Evolutionary conservation across 1,139 yeast species (phyloP), one percentile per base, ranked within the genome.

Genomic region (Trichomonascaceae sp.): DNA sequence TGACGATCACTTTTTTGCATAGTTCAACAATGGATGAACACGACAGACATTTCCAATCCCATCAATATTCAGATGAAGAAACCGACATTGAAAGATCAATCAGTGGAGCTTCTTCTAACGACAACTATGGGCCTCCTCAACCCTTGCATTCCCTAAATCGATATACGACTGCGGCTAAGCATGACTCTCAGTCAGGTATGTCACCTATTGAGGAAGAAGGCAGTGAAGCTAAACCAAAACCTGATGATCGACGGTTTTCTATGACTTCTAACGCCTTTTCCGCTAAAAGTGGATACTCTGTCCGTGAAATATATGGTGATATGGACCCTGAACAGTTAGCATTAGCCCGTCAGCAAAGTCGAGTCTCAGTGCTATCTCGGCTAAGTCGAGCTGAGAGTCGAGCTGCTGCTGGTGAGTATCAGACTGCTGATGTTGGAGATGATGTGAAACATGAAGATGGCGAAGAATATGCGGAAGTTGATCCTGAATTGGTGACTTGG

Each of bases 401-500:
- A 18, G 50, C 55, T 36, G 45, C 55, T 17, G 45, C 50, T 24
- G 50, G 50, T 8, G 49, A 52, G 15, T 54, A 53, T 9, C 47
- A 53, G 24, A 36, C 15, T 9, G 50, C 52, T 24, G 55, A 53
- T 46, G 57, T 56, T 3, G 53, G 39, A 6, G 59, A 55, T 20
- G 53, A 52, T 20, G 46, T 49, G 10, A 45, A 44, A 13, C 39
- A 44, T 2, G 43, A 54, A 43, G 78, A 70, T 58, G 84, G 84
- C 18, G 72, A 70, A 12, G 84, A 80, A 59, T 81, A 77, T 59
- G 65, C 69, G 24, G 71, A 70, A 2, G 63, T 79, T 6, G 87
- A 83, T 61, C 87, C 85, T 0, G 87, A 83, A 61, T 68, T 83
- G 46, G 82, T 83, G 3, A 77, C 85, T 1, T 83, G 87, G 87